Percentiles rank a stretch among this genome's conserved stretches.
phyloP scores from a whole-genome alignment of 2,329 filamentous ascomycete genomes.

The Microcyclosporella mali region DNA sequence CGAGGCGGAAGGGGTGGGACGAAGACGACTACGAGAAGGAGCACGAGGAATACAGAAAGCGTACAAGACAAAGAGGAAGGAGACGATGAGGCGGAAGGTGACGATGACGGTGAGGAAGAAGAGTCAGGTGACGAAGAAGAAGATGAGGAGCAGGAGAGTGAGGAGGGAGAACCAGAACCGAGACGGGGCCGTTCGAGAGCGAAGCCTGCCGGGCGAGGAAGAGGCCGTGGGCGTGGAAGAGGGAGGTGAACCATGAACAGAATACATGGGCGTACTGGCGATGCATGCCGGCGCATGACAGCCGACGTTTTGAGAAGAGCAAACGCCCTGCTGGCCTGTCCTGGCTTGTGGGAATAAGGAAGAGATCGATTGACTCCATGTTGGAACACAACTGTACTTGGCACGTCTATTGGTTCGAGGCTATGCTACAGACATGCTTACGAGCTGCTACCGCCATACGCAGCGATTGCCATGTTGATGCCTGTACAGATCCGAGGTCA shows the following conservation, averaged over 20 bases:
- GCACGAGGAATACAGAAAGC: conserved; percentile 24
- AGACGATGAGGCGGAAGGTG: conserved; percentile 22
- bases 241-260: conserved; percentile 3
- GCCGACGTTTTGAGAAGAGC: no score
- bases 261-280: no score
- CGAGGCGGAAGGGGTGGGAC: conserved; percentile 14
- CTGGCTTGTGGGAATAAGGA: no score
- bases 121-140: conserved; percentile 19
- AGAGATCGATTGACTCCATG: no score
- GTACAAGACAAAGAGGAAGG: conserved; percentile 23
- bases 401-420: no score
- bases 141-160: conserved; percentile 17
- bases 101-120: conserved; percentile 20
- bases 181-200: conserved; percentile 2
- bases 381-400: no score
- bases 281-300: no score
- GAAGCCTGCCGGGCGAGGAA: background rate
- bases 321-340: no score
- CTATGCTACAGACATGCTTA: no score
- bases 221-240: conserved; percentile 1
- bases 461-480: no score
- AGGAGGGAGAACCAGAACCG: conserved; percentile 13
- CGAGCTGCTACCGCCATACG: no score
- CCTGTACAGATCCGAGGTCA: no score
- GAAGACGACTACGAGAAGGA: conserved; percentile 15